A percentile compares a stretch with the other conserved stretches of the same genome.
Conservation (phyloP, 257 asterid species). For the Anisodus acutangulus region DNA sequence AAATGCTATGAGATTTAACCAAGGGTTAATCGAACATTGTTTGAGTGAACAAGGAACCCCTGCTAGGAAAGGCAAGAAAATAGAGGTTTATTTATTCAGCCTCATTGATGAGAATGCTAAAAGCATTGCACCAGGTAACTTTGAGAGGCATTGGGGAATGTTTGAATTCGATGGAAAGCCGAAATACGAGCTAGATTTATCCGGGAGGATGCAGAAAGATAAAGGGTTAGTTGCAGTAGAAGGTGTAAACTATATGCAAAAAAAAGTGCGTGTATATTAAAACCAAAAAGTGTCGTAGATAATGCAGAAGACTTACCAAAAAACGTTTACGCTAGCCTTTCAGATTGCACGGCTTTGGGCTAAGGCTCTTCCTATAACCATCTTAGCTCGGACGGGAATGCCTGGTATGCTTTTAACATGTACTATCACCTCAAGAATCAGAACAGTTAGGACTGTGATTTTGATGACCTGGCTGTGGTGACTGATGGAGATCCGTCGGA, state of each 20-base stretch:
- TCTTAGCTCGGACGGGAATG: conserved; percentile 6
- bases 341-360: conserved; percentile 25
- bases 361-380: conserved; percentile 26
- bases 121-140: conserved; percentile 33
- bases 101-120: conserved; percentile 41
- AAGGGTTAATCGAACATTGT: conserved; percentile 39
- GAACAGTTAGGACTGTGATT: conserved; percentile 28
- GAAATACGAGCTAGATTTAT: conserved; percentile 39
- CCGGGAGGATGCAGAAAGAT: conserved; percentile 31
- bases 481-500: conserved; percentile 21
- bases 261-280: conserved; percentile 39
- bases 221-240: conserved; percentile 38
- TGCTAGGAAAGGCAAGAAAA: conserved; percentile 29
- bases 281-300: neutral
- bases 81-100: conserved; percentile 44
- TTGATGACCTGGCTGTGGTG: conserved; percentile 21
- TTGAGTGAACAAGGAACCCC: conserved; percentile 42
- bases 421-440: conserved; percentile 27
- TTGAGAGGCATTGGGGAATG: conserved; percentile 46
- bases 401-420: conserved; percentile 26
- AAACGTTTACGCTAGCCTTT: conserved; percentile 1
- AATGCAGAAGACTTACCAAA: conserved; percentile 26
- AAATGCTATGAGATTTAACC: conserved; percentile 41
- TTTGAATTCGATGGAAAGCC: conserved; percentile 38
- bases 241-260: conserved; percentile 35